These are phyloP conservation scores for Eucalyptus marginata DNA, from an alignment of 345 rosid genomes.

Conservation along the genomic window DNA sequence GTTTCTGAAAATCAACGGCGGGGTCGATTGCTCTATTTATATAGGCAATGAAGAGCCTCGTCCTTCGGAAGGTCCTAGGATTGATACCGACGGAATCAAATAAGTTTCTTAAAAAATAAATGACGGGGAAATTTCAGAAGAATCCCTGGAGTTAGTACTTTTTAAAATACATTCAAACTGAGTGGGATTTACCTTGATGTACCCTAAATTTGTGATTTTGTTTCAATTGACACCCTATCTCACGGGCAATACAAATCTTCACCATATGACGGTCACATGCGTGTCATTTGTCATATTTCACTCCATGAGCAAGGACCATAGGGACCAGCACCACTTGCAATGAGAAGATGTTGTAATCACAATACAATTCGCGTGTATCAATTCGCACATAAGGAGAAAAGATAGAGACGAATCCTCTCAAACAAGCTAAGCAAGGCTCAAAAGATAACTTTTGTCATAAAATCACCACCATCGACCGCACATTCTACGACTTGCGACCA, in stretches of 20 bases:
- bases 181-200: neutral
- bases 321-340: neutral
- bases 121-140: neutral
- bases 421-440: neutral
- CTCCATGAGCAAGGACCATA: neutral
- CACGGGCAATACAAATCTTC: accelerated
- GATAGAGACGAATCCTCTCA: accelerated
- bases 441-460: neutral
- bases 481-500: neutral
- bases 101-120: neutral
- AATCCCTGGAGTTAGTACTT: neutral
- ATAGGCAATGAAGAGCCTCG: neutral
- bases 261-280: accelerated
- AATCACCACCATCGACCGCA: neutral
- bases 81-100: neutral
- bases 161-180: neutral
- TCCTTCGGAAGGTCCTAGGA: neutral
- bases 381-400: neutral
- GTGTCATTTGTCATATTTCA: neutral
- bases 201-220: neutral
- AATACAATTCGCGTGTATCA: neutral
- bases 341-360: neutral
- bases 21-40: neutral
- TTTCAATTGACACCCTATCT: neutral
- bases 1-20: neutral